Conservation (phyloP, 148 eudicot species). For the Chenopodium quinoa region DNA sequence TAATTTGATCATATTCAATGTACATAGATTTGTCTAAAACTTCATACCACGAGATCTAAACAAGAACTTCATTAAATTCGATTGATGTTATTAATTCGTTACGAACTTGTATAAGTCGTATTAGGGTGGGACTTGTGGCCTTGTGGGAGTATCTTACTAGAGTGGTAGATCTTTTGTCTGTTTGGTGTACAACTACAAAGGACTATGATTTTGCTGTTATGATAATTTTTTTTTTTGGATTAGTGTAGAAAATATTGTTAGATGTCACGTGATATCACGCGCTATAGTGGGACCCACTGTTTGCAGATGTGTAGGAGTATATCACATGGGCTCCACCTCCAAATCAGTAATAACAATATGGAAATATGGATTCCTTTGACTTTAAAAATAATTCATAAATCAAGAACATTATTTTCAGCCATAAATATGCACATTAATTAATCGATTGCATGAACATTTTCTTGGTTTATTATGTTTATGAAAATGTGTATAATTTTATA, state of each 20-base stretch:
- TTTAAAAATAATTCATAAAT: background rate
- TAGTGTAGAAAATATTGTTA: background rate
- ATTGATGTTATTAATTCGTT: too few relatives aligned
- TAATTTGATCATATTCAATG: background rate
- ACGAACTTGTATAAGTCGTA: too few relatives aligned
- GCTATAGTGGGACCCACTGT: background rate
- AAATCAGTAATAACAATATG: background rate
- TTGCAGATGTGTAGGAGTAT: background rate
- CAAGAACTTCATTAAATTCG: too few relatives aligned
- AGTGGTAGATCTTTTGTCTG: slow-evolving; percentile 3
- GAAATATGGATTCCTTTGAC: background rate
- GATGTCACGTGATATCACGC: background rate
- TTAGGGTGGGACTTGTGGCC: background rate
- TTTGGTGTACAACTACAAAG: background rate
- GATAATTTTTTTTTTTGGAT: background rate
- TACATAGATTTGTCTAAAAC: background rate
- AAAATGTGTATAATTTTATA: background rate
- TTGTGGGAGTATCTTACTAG: background rate
- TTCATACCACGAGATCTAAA: background rate
- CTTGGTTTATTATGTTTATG: background rate
- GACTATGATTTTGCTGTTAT: background rate
- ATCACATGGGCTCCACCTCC: slow-evolving; percentile 20
- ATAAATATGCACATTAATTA: too few relatives aligned
- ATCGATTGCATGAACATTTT: background rate
- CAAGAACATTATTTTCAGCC: too few relatives aligned